Conservation (phyloP, 129 eudicot genomes). For the Centrapalus pauciflorus region DNA sequence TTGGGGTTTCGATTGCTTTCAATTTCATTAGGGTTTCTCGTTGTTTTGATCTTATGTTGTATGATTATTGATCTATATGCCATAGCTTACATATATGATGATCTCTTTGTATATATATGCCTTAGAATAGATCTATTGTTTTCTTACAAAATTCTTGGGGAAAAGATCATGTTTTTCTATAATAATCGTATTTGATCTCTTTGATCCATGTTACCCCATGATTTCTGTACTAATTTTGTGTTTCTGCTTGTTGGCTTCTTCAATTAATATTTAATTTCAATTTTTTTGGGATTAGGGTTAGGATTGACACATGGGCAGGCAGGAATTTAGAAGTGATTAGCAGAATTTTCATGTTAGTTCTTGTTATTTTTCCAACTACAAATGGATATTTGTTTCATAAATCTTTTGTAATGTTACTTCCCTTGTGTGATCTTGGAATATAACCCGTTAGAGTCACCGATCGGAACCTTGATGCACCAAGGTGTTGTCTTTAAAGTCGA, state of each 20-base stretch:
- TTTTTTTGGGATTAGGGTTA: slow-evolving; percentile 18
- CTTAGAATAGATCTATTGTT: slow-evolving; percentile 19
- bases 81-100: slow-evolving; percentile 6
- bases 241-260: slow-evolving; percentile 5
- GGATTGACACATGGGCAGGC: not conserved
- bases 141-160: slow-evolving; percentile 1
- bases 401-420: not conserved
- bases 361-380: not conserved
- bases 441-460: not conserved
- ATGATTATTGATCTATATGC: slow-evolving; percentile 3
- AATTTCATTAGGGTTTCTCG: slow-evolving; percentile 6
- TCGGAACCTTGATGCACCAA: not conserved
- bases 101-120: slow-evolving; percentile 9
- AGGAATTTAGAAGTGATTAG: not conserved
- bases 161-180: not conserved
- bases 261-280: not conserved
- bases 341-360: slow-evolving; percentile 4
- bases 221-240: not conserved
- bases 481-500: too few relatives aligned
- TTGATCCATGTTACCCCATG: slow-evolving; percentile 16
- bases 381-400: slow-evolving; percentile 1
- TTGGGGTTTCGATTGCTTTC: not conserved
- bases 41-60: slow-evolving; percentile 18
- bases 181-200: slow-evolving; percentile 1
- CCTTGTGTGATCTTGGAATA: slow-evolving; percentile 7